phyloP scores from a whole-genome alignment of 345 rosid species.

The Jatropha curcas region DNA sequence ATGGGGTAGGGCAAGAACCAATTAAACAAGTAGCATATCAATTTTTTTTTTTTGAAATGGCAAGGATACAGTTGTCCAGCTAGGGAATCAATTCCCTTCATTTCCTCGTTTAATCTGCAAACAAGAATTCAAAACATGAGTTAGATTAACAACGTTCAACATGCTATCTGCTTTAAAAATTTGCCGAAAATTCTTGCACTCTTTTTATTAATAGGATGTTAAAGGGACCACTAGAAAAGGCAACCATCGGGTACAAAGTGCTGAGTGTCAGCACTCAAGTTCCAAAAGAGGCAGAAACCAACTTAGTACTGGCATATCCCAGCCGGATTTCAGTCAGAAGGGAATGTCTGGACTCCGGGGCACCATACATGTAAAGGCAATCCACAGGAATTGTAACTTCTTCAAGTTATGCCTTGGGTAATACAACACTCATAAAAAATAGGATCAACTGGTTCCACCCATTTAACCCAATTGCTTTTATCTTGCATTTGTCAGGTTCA shows the following conservation, averaged over 20 bases:
- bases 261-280: background rate
- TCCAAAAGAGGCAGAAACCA: background rate
- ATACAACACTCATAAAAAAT: background rate
- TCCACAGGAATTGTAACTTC: background rate
- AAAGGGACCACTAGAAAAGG: background rate
- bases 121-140: background rate
- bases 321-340: background rate
- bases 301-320: background rate
- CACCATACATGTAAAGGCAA: background rate
- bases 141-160: background rate
- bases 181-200: background rate
- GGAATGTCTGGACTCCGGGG: background rate
- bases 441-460: too few relatives aligned
- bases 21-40: background rate
- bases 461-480: too few relatives aligned
- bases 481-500: too few relatives aligned
- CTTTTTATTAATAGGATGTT: background rate
- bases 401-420: background rate
- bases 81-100: slow-evolving; percentile 70
- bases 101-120: slow-evolving; percentile 87
- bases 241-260: background rate
- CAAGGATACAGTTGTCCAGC: slow-evolving; percentile 85
- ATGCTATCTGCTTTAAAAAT: background rate
- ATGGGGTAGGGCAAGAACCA: background rate
- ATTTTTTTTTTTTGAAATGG: too few relatives aligned